Evolutionary conservation across 768 basidiomycete genomes (phyloP).

Genomic region (Phylloporus sp.): DNA sequence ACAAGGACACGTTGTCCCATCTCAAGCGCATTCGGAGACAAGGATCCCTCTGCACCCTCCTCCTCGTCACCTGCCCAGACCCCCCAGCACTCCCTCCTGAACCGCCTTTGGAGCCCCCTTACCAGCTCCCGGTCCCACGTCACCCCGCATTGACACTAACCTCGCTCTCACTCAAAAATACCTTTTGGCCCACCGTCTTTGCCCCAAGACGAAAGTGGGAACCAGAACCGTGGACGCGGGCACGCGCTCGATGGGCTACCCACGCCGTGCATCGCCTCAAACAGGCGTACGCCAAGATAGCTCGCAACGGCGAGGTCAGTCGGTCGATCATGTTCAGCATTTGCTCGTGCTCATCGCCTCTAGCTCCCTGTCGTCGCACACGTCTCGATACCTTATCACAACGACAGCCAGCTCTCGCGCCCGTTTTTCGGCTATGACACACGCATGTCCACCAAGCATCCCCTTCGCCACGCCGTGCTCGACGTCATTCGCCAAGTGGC

Average conservation of each 20-base stretch:
- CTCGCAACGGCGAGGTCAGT: conserved; percentile 53
- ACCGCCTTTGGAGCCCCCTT: conserved; percentile 47
- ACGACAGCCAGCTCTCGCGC: conserved; percentile 18
- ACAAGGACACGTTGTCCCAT: conserved; percentile 59
- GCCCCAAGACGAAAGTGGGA: conserved; percentile 66
- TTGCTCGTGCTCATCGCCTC: background rate
- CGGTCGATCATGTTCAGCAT: background rate
- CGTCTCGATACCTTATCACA: conserved; percentile 52
- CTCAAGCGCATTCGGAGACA: conserved; percentile 72
- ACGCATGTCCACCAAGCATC: conserved; percentile 60
- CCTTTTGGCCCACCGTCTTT: conserved; percentile 84
- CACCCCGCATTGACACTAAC: conserved; percentile 61
- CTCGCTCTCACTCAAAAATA: conserved; percentile 61
- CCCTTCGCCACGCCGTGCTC: conserved; percentile 80
- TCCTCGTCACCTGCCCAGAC: conserved; percentile 40
- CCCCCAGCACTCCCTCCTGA: conserved; percentile 49
- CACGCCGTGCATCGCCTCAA: conserved; percentile 56
- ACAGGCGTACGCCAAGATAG: conserved; percentile 44
- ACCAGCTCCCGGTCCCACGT: conserved; percentile 56
- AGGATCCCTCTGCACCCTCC: conserved; percentile 43
- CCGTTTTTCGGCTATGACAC: conserved; percentile 65
- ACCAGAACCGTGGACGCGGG: conserved; percentile 59
- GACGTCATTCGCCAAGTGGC: conserved; percentile 69
- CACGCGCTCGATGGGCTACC: conserved; percentile 69
- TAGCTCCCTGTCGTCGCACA: conserved; percentile 75